Percentiles rank a stretch among this genome's conserved stretches.
These are phyloP conservation scores for Sporothrix dimorphospora DNA, from an alignment of 2,329 filamentous ascomycete genomes.

Conservation along the genomic window DNA sequence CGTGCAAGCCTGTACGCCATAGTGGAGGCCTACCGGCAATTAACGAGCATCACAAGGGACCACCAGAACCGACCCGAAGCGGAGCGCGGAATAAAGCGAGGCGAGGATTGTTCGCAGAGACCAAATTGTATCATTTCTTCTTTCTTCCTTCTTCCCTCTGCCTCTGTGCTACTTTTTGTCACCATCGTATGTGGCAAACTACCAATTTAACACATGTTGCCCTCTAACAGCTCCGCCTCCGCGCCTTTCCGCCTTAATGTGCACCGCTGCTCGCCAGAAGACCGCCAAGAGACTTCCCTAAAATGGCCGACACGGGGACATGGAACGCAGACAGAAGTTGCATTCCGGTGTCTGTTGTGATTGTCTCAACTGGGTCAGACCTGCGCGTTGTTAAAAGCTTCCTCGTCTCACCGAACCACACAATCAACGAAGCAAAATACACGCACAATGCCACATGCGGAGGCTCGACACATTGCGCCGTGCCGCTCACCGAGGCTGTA, in stretches of 20 bases:
- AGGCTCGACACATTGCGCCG: background rate
- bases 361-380: background rate
- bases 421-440: background rate
- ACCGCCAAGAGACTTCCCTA: background rate
- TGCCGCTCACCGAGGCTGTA: background rate
- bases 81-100: too few relatives aligned
- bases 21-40: too few relatives aligned
- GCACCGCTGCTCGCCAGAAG: background rate
- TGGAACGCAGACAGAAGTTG: background rate
- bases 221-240: too few relatives aligned
- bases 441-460: background rate
- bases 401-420: background rate
- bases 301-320: background rate
- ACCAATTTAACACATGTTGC: background rate
- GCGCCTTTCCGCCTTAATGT: too few relatives aligned
- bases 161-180: too few relatives aligned
- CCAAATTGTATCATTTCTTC: too few relatives aligned
- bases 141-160: too few relatives aligned
- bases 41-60: background rate
- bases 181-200: background rate
- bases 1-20: too few relatives aligned
- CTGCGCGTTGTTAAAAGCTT: background rate
- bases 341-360: background rate
- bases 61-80: too few relatives aligned
- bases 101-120: too few relatives aligned